Evolutionary conservation across 2,329 filamentous ascomycete species (phyloP), one percentile per base, ranked within the genome.

Genomic region (Colletotrichum aenigma): DNA sequence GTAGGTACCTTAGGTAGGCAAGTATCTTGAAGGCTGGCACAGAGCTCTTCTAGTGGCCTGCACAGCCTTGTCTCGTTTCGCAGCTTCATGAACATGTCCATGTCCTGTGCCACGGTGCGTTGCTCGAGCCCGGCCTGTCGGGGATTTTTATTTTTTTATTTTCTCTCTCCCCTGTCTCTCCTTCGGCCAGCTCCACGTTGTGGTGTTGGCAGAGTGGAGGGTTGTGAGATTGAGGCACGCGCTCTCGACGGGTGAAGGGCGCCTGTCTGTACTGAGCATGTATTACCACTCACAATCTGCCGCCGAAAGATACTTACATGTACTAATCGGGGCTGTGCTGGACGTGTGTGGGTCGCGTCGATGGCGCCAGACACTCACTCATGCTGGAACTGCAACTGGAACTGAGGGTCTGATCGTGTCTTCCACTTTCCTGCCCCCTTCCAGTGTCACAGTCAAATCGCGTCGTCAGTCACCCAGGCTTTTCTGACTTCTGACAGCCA

Each of bases 51-150:
- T n/a, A 21, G 43, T 52, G 58, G 28, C 30, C 58, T 62, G 24
- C 36, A 72, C 36, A 70, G 43, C 66, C 66, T 56, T 70, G 66
- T 55, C 65, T 60, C 34, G 36, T 70, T 70, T 62, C 18, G 55
- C 71, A 60, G 38, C 24, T 36, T 36, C 32, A 36, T 21, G 55
- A 48, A 16, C 4, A 52, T 21, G 43, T 52, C 43, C 43, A 52
- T 52, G 43, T 52, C 43, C 43, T 52, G 43, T 52, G 43, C 55
- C 65, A 69, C 66, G 56, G 66, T 64, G 32, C 64, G 71, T 43
- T 21, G 71, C 66, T 58, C 58, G 66, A 74, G 66, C 71, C 71
- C 32, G 48, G 36, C 67, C 71, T 71, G 66, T 74, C 71, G 71
- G 71, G 66, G 66, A 70, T 60, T 74, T 71, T 61, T 62, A 18